Evolutionary conservation across 768 basidiomycete genomes (phyloP).

Genomic region (Suillus occidentalis): DNA sequence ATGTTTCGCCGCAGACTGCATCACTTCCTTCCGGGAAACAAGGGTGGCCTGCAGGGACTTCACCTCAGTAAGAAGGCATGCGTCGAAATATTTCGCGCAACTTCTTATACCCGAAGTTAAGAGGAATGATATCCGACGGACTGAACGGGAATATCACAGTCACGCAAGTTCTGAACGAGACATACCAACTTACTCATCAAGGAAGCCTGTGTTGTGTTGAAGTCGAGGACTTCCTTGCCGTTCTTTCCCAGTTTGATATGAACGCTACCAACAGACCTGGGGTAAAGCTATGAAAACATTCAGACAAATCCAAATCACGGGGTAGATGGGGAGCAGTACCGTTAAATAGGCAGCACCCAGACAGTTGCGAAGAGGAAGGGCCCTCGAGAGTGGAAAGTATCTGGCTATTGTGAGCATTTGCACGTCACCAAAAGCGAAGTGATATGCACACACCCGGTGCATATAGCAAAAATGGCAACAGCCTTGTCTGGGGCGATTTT

Average conservation of each 20-base stretch:
- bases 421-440: too few species aligned
- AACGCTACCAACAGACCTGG: conserved; percentile 37
- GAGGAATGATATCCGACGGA: background rate
- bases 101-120: conserved; percentile 57
- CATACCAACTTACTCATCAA: conserved; percentile 39
- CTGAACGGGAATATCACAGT: background rate
- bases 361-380: too few species aligned
- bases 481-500: conserved; percentile 54
- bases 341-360: too few species aligned
- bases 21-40: conserved; percentile 22
- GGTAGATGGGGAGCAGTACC: too few species aligned
- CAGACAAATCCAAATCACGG: too few species aligned
- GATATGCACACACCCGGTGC: conserved; percentile 36
- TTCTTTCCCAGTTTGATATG: conserved; percentile 47
- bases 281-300: conserved; percentile 10
- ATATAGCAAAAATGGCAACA: conserved; percentile 43
- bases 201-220: conserved; percentile 46
- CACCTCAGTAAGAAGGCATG: conserved; percentile 37
- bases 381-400: too few species aligned
- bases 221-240: conserved; percentile 41
- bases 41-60: conserved; percentile 23
- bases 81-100: conserved; percentile 54
- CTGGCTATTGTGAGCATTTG: too few species aligned
- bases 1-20: too few species aligned
- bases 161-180: background rate